Base-by-base conservation (phyloP, 129 eudicot genomes). In the Flaveria bidentis region DNA sequence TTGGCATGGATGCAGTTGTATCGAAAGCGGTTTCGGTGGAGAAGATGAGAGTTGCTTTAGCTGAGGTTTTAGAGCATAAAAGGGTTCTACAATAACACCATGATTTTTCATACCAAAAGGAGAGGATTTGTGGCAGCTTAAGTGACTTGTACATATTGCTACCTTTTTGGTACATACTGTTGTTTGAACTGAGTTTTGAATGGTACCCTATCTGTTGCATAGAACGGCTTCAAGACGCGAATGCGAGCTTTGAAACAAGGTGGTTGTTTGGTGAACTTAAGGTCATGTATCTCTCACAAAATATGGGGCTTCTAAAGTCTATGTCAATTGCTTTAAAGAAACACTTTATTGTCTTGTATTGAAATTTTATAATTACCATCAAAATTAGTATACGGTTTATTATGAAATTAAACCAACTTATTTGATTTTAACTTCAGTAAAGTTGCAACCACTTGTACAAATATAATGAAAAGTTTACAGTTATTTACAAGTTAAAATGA, bases 1-100 rank as follows among this genome's bases (percentile, higher is more conserved):
- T 79, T 14, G 97, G 97, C 55, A 87, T 94, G 90, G 88, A 89
- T 65, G 97, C 97, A 68, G 85, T 89, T 67, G 28, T 94, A 58
- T 42, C 87, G 53, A 95, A 95, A 76, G 96, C 97, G 2, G 83
- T 91, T 10, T 87, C 97, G 0, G 83, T 95, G 17, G 97, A 95
- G 83, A 95, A 91, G 73, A 91, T 95, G 97, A 91, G 99, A 72
- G 81, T 77, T 28, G 82, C 83, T 55, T 78, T 95, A 14, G 86
- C 87, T 2, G 92, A 95, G 57, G 88, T 95, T 55, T 76, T 89
- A 64, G 90, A 95, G 57, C 89, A 80, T 42, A 91, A 81, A 20
- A 81, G 84, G 39, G 75, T 53, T 74, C 75, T 86, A 56, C 69
- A 75, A 45, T 85, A 87, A 62, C 72, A 75, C 56, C 30, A 67